phyloP scores from a whole-genome alignment of 495 filamentous ascomycete species.

The Articulospora tetracladia region DNA sequence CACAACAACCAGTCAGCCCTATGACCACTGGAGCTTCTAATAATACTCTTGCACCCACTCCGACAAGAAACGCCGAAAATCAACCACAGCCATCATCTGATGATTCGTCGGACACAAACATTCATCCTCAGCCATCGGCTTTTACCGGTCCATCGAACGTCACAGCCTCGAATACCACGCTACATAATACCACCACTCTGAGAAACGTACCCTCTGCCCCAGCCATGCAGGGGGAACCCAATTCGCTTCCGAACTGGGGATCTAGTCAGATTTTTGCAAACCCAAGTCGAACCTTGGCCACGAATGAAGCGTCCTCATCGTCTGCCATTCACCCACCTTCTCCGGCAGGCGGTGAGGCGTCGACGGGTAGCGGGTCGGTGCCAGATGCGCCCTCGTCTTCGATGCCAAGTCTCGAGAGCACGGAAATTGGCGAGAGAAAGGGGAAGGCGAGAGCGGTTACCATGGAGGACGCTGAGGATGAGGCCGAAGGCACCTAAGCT shows the following conservation, averaged over 20 bases:
- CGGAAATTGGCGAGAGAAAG: constrained; percentile 5
- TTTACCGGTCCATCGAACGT: constrained; percentile 15
- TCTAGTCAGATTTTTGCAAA: constrained; percentile 21
- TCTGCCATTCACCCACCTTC: neutral
- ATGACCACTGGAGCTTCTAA: constrained; percentile 19
- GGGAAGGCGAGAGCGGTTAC: constrained; percentile 20
- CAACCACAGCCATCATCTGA: constrained; percentile 19
- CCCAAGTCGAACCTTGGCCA: neutral
- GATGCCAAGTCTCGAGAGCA: neutral
- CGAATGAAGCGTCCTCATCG: constrained; percentile 2
- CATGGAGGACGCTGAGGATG: constrained; percentile 24
- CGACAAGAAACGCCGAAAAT: constrained; percentile 15
- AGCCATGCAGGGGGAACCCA: constrained; percentile 9
- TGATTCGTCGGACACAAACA: constrained; percentile 23
- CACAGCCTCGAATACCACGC: constrained; percentile 9
- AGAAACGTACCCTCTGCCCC: constrained; percentile 2
- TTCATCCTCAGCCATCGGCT: constrained; percentile 20
- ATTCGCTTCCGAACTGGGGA: constrained; percentile 16
- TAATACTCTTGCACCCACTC: constrained; percentile 21
- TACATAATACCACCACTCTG: constrained; percentile 9
- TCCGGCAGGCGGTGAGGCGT: neutral
- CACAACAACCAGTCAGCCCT: constrained; percentile 16
- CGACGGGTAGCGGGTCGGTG: neutral
- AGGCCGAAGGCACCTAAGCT: constrained; percentile 4
- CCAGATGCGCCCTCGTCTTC: neutral